Percentiles rank a stretch among this genome's conserved stretches.
These are phyloP conservation scores for Posidonia australis DNA, from an alignment of 106 monocot genomes.

Conservation along the genomic window DNA sequence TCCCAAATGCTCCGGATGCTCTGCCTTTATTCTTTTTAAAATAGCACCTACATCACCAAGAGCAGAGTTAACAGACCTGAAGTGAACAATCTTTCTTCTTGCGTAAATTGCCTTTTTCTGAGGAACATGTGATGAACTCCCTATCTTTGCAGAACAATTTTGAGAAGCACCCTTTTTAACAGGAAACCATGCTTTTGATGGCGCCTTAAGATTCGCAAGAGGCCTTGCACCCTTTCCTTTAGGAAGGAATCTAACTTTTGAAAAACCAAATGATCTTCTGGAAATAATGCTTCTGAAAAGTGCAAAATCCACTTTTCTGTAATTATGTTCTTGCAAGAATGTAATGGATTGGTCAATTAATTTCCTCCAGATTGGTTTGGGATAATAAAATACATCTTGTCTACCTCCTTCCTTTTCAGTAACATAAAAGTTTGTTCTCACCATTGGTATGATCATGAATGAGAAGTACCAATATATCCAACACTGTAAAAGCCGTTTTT, in stretches of 20 bases:
- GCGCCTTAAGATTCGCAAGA: constrained; percentile 55
- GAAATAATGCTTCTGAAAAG: constrained; percentile 12
- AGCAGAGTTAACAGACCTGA: constrained; percentile 53
- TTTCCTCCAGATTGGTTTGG: constrained; percentile 55
- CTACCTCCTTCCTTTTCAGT: constrained; percentile 65
- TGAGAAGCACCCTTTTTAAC: background rate
- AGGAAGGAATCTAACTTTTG: constrained; percentile 77
- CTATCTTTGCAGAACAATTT: background rate
- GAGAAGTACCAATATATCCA: constrained; percentile 90
- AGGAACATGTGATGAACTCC: background rate
- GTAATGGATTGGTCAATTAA: constrained; percentile 20
- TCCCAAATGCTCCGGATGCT: constrained; percentile 50
- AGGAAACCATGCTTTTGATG: constrained; percentile 20
- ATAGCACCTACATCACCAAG: constrained; percentile 43
- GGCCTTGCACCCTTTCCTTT: constrained; percentile 52
- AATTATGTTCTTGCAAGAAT: constrained; percentile 33
- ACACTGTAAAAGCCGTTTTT: constrained; percentile 20
- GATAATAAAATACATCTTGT: constrained; percentile 66
- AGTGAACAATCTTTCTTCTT: background rate
- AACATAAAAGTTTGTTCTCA: constrained; percentile 66
- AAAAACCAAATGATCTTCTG: constrained; percentile 54
- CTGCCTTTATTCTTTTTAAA: constrained; percentile 42
- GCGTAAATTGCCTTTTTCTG: background rate
- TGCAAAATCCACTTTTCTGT: constrained; percentile 20
- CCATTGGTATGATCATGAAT: constrained; percentile 48